Percentiles rank a stretch among this genome's conserved stretches.
Evolutionary conservation across 1,284 basidiomycete species (phyloP).

Genomic region (Naganishia sp.): DNA sequence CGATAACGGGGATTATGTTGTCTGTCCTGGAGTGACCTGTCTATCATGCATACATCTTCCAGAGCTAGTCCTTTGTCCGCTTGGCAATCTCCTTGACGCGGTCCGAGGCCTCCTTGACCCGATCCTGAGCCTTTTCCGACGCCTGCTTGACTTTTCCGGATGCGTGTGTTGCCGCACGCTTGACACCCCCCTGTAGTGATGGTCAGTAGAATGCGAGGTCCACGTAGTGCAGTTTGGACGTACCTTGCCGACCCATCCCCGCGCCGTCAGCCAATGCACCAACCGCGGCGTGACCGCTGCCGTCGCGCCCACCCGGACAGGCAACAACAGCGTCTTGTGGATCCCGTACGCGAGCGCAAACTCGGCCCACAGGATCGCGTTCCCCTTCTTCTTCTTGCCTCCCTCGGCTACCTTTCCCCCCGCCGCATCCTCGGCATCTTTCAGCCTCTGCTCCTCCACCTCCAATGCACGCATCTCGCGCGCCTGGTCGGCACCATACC

Average conservation of each 20-base stretch:
- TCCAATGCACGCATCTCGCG: constrained; percentile 35
- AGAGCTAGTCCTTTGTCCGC: constrained; percentile 20
- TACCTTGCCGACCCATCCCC: constrained; percentile 64
- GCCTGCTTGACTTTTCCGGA: constrained; percentile 41
- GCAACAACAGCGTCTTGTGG: constrained; percentile 93
- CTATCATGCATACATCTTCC: background rate
- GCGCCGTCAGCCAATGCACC: constrained; percentile 70
- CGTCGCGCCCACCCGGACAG: constrained; percentile 83
- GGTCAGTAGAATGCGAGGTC: background rate
- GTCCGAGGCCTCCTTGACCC: constrained; percentile 38
- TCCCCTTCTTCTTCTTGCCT: constrained; percentile 56
- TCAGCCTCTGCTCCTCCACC: constrained; percentile 35
- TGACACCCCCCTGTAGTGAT: constrained; percentile 42
- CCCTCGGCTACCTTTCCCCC: constrained; percentile 65
- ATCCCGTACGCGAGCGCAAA: constrained; percentile 88
- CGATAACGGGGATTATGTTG: constrained; percentile 55
- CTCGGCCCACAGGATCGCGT: constrained; percentile 80
- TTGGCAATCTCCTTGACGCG: constrained; percentile 40
- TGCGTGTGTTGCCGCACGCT: constrained; percentile 42
- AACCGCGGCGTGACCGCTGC: constrained; percentile 82
- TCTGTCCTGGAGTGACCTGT: background rate
- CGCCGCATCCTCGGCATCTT: constrained; percentile 51
- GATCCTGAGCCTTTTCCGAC: constrained; percentile 41
- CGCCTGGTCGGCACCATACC: constrained; percentile 42
- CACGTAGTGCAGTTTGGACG: background rate